These are phyloP conservation scores for Suillus cothurnatus DNA, from an alignment of 768 basidiomycete species.

Conservation along the genomic window DNA sequence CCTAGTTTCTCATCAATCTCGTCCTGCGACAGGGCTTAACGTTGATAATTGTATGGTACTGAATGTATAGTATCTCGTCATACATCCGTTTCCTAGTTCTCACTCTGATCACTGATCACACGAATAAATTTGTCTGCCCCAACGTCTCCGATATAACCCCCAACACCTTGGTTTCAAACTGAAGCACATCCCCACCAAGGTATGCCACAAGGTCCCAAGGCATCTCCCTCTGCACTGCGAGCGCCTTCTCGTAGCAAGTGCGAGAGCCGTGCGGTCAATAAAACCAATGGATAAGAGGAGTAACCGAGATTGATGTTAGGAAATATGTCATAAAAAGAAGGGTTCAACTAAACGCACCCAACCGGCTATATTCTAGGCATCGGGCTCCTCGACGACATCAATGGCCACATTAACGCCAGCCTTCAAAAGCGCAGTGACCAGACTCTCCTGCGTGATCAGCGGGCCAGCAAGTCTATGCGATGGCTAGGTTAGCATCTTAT, in stretches of 20 bases:
- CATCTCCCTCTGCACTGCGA: slow-evolving; percentile 34
- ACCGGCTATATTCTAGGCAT: slow-evolving; percentile 34
- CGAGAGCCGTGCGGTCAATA: slow-evolving; percentile 37
- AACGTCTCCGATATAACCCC: slow-evolving; percentile 36
- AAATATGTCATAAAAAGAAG: background rate
- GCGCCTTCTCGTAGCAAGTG: slow-evolving; percentile 43
- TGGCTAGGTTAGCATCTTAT: background rate
- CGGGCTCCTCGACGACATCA: slow-evolving; percentile 41
- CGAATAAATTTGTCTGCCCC: slow-evolving; percentile 21
- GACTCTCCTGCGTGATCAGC: slow-evolving; percentile 61
- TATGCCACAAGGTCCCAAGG: slow-evolving; percentile 43
- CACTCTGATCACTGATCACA: no score
- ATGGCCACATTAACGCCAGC: slow-evolving; percentile 69
- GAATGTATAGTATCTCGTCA: no score
- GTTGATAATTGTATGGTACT: no score
- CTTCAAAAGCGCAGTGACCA: slow-evolving; percentile 53
- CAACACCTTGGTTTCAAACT: slow-evolving; percentile 42
- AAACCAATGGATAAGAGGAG: slow-evolving; percentile 40
- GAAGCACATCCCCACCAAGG: slow-evolving; percentile 37
- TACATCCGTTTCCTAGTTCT: no score
- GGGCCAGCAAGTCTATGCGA: slow-evolving; percentile 61
- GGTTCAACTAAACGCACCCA: slow-evolving; percentile 31
- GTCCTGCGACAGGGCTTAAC: no score
- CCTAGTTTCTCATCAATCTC: no score
- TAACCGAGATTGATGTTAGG: slow-evolving; percentile 27